Evolutionary conservation across 306 rosid genomes (phyloP), one percentile per base, ranked within the genome.

Genomic region (Quercus variabilis): DNA sequence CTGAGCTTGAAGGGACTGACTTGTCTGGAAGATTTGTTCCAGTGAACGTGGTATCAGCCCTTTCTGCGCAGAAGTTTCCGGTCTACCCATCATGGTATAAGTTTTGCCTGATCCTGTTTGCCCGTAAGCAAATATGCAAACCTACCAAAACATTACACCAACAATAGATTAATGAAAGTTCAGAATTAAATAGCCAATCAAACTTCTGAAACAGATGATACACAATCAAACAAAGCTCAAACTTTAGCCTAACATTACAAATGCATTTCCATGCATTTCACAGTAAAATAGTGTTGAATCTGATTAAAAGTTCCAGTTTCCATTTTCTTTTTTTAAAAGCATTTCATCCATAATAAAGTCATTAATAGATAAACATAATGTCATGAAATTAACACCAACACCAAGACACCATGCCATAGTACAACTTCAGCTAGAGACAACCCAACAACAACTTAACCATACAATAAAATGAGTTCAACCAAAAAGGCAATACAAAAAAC

Each of bases 81-180:
- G 97, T 72, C 85, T 91, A 23, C 99, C 99, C 95, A 94, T 92
- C 98, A 94, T 94, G 43, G 98, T 94, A 73, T 89, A 89, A 31
- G 98, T 94, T 84, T 94, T 92, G 11, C 97, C 99, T 5, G 99
- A 92, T 19, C 99, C 97, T 0, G 99, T 92, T 74, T 94, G 99
- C 54, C 99, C 99, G n/a, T 94, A 94, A 14, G 99, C 99, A 85
- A 94, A 94, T 76, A 94, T 94, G 84, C 99, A 95, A 14, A 95
- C 99, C 99, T 96, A 79, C 69, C 84, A 89, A 67, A 76, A 77
- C 57, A 85, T 73, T 6, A 46, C 72, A 7, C 15, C 4, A 68
- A 14, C 72, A 19, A 35, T n/a, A 68, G 52, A 68, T 9, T 19
- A 35, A 35, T 35, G n/a, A 15, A 68, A 68, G 15, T 68, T 15